These are phyloP conservation scores for Aspergillus uvarum DNA, from an alignment of 2,329 filamentous ascomycete genomes.

Conservation along the genomic window DNA sequence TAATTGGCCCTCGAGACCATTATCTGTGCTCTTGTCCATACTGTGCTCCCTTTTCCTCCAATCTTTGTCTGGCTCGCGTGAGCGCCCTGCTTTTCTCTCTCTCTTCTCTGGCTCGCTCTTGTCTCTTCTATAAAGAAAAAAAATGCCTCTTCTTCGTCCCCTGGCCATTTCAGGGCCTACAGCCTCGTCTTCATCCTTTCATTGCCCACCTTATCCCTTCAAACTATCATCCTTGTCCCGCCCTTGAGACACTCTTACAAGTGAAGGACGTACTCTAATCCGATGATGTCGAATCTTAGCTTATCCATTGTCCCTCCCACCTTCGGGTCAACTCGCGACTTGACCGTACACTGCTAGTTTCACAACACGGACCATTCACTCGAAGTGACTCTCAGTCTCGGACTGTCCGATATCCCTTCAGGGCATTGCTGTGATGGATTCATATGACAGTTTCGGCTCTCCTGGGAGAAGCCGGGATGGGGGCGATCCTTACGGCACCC, in stretches of 20 bases:
- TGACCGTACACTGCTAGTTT: too few relatives aligned
- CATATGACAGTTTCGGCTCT: slow-evolving; percentile 48
- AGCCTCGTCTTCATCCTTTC: slow-evolving; percentile 23
- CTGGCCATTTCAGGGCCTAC: slow-evolving; percentile 19
- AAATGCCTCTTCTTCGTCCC: slow-evolving; percentile 17
- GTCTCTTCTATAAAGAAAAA: slow-evolving; percentile 11
- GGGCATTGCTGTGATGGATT: slow-evolving; percentile 40
- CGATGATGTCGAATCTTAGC: slow-evolving; percentile 41
- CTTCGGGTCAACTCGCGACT: slow-evolving; percentile 4
- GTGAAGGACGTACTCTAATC: slow-evolving; percentile 33
- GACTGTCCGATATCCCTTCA: not conserved
- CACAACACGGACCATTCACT: not conserved
- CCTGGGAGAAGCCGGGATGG: slow-evolving; percentile 45
- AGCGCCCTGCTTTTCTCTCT: slow-evolving; percentile 21
- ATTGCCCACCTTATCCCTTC: slow-evolving; percentile 24
- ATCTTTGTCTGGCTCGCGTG: slow-evolving; percentile 18
- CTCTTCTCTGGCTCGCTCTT: slow-evolving; percentile 13
- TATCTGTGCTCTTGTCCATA: slow-evolving; percentile 4
- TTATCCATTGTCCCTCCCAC: slow-evolving; percentile 19
- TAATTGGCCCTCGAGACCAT: slow-evolving; percentile 18
- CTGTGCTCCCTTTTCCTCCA: slow-evolving; percentile 10
- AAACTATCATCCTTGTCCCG: slow-evolving; percentile 25
- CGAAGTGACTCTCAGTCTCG: slow-evolving; percentile 1
- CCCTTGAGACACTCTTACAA: slow-evolving; percentile 20
- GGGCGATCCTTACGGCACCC: slow-evolving; percentile 38